Evolutionary conservation across 225 moss, liverwort and hornwort species (phyloP).

Genomic region (Marchantia polymorpha): DNA sequence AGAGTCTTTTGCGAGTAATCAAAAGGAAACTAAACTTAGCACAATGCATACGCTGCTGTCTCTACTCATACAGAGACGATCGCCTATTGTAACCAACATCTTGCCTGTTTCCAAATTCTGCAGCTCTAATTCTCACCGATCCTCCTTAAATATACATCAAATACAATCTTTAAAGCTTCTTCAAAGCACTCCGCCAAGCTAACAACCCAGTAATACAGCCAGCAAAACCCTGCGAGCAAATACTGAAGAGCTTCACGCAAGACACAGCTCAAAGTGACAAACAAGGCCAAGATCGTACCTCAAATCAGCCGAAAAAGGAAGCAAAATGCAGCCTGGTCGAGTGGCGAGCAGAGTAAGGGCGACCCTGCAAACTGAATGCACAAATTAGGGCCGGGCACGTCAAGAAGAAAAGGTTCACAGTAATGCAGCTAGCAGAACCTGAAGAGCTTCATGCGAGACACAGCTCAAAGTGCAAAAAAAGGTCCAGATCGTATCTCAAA

Average conservation of each 20-base stretch:
- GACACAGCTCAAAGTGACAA: neutral
- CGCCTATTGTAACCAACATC: conserved; percentile 15
- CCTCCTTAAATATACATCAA: neutral
- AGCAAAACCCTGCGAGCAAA: too few species aligned
- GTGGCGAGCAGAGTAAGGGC: too few species aligned
- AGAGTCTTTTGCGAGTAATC: conserved; percentile 21
- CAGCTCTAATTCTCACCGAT: neutral
- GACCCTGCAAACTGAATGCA: neutral
- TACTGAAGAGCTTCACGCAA: neutral
- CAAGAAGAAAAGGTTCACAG: neutral
- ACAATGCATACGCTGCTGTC: neutral
- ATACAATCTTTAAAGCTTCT: neutral
- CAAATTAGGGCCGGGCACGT: neutral
- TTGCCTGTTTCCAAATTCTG: neutral
- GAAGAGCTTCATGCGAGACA: neutral
- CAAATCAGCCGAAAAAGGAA: neutral
- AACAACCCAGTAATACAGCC: too few species aligned
- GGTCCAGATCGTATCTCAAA: neutral
- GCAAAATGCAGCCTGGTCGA: neutral
- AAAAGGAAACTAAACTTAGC: neutral
- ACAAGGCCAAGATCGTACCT: neutral
- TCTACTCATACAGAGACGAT: neutral
- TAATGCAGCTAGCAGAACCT: too few species aligned
- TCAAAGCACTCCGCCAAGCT: neutral
- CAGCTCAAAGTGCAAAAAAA: neutral